Percentiles rank a stretch among this genome's conserved stretches.
Evolutionary conservation across 1,284 basidiomycete genomes (phyloP).

Genomic region (Tilletia walkeri): DNA sequence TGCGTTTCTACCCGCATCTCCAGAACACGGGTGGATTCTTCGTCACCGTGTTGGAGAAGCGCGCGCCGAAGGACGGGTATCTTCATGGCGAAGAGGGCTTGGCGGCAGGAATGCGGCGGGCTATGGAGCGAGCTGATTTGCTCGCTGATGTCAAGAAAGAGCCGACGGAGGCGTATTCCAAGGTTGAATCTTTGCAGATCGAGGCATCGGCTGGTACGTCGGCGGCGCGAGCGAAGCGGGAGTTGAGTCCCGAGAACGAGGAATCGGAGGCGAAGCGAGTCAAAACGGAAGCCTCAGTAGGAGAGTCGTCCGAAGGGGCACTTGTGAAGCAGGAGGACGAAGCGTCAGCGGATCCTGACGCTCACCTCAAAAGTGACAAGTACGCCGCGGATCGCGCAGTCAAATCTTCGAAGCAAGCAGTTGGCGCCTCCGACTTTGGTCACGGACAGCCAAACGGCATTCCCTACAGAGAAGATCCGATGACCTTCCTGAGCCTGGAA

Average conservation of each 20-base stretch:
- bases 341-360: constrained; percentile 10
- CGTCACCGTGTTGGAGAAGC: constrained; percentile 77
- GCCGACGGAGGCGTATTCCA: not conserved
- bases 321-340: not conserved
- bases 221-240: constrained; percentile 14
- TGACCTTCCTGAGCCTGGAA: constrained; percentile 39
- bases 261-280: not conserved
- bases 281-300: not conserved
- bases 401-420: constrained; percentile 30
- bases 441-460: constrained; percentile 40
- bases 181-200: not conserved
- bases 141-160: constrained; percentile 17
- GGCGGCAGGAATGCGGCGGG: constrained; percentile 48
- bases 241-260: constrained; percentile 19
- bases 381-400: constrained; percentile 37
- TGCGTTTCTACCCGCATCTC: constrained; percentile 74
- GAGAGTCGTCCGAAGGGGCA: not conserved
- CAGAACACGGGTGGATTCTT: constrained; percentile 99
- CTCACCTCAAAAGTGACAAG: constrained; percentile 41
- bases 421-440: constrained; percentile 23
- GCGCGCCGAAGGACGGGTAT: constrained; percentile 16
- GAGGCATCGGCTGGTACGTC: constrained; percentile 26
- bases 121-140: constrained; percentile 33
- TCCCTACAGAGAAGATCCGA: constrained; percentile 51
- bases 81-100: constrained; percentile 27